Percentiles rank a stretch among this genome's conserved stretches.
Conservation (phyloP, 768 basidiomycete species). For the Mrakia blollopis region DNA sequence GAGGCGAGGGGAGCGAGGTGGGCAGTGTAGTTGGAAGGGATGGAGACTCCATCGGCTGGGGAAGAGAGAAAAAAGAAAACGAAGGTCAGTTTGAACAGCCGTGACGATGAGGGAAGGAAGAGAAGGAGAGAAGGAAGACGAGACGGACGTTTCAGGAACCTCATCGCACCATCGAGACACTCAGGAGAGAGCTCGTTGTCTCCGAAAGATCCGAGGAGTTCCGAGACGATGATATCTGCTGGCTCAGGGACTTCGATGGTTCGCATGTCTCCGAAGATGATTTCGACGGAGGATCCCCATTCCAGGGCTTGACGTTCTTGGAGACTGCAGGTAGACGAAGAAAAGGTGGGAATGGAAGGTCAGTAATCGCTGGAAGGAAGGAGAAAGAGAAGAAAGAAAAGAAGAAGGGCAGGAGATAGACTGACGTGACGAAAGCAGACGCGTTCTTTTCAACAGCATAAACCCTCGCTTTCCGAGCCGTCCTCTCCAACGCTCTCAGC, state of each 20-base stretch:
- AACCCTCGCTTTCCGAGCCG: constrained; percentile 59
- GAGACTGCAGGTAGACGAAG: constrained; percentile 52
- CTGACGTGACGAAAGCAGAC: constrained; percentile 89
- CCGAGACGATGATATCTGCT: constrained; percentile 90
- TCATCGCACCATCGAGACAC: constrained; percentile 90
- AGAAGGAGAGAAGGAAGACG: neutral
- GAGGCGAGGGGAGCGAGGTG: constrained; percentile 91
- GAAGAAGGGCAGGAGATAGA: constrained; percentile 34
- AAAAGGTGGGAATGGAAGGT: neutral
- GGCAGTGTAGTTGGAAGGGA: constrained; percentile 92
- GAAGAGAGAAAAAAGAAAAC: neutral
- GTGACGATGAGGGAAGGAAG: neutral
- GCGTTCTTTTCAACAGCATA: constrained; percentile 97
- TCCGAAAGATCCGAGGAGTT: constrained; percentile 92
- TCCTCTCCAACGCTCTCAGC: constrained; percentile 66
- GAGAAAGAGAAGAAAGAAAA: neutral
- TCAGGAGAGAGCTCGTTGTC: constrained; percentile 98
- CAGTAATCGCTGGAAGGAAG: neutral
- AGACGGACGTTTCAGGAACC: constrained; percentile 79
- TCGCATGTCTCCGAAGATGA: constrained; percentile 96
- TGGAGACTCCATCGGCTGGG: constrained; percentile 85
- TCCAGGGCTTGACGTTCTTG: constrained; percentile 74
- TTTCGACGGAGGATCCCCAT: constrained; percentile 73
- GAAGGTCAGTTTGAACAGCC: neutral
- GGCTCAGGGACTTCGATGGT: constrained; percentile 71